phyloP scores from a whole-genome alignment of 129 eudicot genomes.

The Flaveria trinervia region DNA sequence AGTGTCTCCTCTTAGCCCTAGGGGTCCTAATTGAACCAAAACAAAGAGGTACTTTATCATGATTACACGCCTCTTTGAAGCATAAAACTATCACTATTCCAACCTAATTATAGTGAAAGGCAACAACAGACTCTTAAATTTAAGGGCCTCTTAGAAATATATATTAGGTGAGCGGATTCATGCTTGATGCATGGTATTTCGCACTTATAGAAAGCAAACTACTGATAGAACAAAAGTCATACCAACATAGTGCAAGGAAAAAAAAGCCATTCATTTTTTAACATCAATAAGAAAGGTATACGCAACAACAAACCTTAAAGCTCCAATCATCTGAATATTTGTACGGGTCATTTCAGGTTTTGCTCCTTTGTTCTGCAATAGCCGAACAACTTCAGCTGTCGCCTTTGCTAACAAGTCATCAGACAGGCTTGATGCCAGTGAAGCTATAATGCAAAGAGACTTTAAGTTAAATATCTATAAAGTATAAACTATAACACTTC shows the following conservation, averaged over 20 bases:
- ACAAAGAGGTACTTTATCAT: not conserved
- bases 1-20: not conserved
- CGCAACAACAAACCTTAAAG: constrained; percentile 56
- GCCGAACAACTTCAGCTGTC: constrained; percentile 78
- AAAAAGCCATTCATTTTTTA: not conserved
- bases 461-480: constrained; percentile 2
- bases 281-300: constrained; percentile 21
- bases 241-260: not conserved
- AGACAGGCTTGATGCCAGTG: constrained; percentile 86
- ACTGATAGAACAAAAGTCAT: not conserved
- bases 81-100: not conserved
- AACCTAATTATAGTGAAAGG: not conserved
- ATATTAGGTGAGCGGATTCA: not conserved
- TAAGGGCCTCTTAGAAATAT: not conserved
- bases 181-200: not conserved
- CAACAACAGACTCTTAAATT: not conserved
- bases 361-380: constrained; percentile 57
- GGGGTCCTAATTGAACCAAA: not conserved
- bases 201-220: not conserved
- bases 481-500: not conserved
- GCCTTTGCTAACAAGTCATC: constrained; percentile 97
- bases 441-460: constrained; percentile 49
- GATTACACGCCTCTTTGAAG: not conserved
- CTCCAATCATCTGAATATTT: constrained; percentile 94
- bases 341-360: constrained; percentile 91